phyloP scores from a whole-genome alignment of 345 rosid genomes.

The Citrus reticulata region DNA sequence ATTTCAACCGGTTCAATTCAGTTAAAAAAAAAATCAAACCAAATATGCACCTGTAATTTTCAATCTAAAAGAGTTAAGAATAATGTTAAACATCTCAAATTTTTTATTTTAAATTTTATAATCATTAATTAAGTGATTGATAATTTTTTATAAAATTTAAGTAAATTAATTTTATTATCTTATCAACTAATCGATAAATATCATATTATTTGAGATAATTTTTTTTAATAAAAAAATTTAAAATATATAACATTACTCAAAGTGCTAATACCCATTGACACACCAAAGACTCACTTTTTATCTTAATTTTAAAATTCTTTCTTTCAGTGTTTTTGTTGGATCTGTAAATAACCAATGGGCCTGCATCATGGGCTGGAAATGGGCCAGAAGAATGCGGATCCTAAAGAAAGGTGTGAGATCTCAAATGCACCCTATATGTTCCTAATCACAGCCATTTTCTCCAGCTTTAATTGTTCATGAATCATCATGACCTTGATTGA shows the following conservation, averaged over 20 bases:
- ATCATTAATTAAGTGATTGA: fast-evolving
- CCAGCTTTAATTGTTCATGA: no score
- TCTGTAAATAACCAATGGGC: neutral
- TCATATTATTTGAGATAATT: fast-evolving
- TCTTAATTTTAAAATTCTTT: no score
- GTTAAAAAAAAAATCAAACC: fast-evolving
- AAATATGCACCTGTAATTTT: fast-evolving
- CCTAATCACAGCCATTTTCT: no score
- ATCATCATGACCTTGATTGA: no score
- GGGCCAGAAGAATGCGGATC: neutral
- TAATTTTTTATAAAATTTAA: no score
- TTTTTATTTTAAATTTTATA: no score
- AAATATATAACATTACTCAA: fast-evolving
- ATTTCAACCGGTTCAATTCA: no score
- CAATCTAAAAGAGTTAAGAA: fast-evolving
- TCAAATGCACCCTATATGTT: neutral
- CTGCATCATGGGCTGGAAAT: neutral
- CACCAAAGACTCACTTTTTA: no score
- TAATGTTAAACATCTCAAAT: fast-evolving
- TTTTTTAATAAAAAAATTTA: no score
- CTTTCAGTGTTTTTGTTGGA: neutral
- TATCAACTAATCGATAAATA: no score
- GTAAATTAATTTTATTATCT: no score
- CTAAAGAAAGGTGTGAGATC: neutral
- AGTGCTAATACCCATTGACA: neutral